A percentile compares a stretch with the other conserved stretches of the same genome.
These are phyloP conservation scores for Cryptosporidium viatorum DNA, from an alignment of 169 alveolate species.

Conservation along the genomic window DNA sequence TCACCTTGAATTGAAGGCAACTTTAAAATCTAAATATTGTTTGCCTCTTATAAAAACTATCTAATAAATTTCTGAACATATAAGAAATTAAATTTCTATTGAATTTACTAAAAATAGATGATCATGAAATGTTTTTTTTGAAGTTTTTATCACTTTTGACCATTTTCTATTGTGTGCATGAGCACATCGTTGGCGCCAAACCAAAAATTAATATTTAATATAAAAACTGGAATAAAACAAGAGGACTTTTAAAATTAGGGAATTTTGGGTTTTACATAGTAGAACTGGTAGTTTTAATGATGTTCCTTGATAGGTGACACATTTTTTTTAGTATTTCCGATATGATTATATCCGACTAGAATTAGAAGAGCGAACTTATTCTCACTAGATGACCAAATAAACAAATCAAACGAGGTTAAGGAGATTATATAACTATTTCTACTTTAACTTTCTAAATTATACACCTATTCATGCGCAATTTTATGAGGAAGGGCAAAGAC, in stretches of 20 bases:
- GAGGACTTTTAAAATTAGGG: neutral
- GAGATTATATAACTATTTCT: neutral
- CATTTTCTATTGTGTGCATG: slow-evolving; percentile 12
- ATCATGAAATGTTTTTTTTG: neutral
- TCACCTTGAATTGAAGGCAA: neutral
- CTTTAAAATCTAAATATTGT: neutral
- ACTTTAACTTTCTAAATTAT: neutral
- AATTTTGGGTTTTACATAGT: neutral
- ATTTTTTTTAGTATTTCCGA: neutral
- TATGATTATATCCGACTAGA: too few species aligned
- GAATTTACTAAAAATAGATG: neutral
- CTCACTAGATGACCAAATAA: too few species aligned
- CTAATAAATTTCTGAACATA: neutral
- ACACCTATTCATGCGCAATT: neutral
- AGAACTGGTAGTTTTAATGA: neutral
- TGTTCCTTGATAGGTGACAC: neutral
- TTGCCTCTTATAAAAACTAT: neutral
- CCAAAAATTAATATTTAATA: neutral
- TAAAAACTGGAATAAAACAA: neutral
- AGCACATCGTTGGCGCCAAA: slow-evolving; percentile 14
- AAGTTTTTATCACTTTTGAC: neutral
- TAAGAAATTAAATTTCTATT: neutral
- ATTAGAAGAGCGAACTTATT: neutral
- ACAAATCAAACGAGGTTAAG: neutral
- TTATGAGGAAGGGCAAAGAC: neutral